Evolutionary conservation across 768 basidiomycete species (phyloP).

Genomic region (Amyloporia xantha): DNA sequence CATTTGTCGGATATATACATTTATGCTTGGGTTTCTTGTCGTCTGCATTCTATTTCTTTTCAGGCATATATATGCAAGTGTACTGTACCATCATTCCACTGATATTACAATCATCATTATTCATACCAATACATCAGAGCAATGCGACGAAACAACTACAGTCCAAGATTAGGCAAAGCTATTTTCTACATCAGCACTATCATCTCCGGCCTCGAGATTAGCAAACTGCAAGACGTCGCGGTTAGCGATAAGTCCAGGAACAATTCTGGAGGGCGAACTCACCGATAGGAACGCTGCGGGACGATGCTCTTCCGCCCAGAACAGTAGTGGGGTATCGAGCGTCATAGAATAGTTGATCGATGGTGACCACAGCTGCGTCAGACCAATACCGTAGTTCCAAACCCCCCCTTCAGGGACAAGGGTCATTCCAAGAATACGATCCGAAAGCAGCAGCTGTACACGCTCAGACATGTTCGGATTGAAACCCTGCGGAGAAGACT

Average conservation of each 20-base stretch:
- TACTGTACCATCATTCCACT: too few species aligned
- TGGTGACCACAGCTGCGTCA: conserved; percentile 88
- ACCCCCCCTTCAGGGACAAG: conserved; percentile 92
- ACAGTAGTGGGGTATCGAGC: conserved; percentile 87
- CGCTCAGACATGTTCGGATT: conserved; percentile 99
- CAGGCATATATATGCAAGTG: too few species aligned
- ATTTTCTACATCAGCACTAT: conserved; percentile 94
- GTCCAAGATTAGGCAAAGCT: conserved; percentile 65
- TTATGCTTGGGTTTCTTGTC: too few species aligned
- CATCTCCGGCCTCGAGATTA: conserved; percentile 82
- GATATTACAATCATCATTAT: too few species aligned
- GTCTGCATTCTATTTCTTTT: too few species aligned
- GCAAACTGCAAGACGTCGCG: conserved; percentile 62
- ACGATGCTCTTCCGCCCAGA: conserved; percentile 95
- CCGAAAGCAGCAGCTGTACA: conserved; percentile 87
- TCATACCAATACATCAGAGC: conserved; percentile 1
- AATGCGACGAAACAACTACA: background rate
- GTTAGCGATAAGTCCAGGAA: conserved; percentile 3
- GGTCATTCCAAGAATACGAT: conserved; percentile 94
- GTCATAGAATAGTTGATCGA: conserved; percentile 76
- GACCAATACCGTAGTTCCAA: conserved; percentile 95
- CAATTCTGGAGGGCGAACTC: conserved; percentile 30
- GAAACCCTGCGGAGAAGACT: conserved; percentile 57
- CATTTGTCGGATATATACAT: background rate
- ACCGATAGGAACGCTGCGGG: conserved; percentile 92